Conservation (phyloP, 805 yeast species). For the Metschnikowia cerradonensis region DNA sequence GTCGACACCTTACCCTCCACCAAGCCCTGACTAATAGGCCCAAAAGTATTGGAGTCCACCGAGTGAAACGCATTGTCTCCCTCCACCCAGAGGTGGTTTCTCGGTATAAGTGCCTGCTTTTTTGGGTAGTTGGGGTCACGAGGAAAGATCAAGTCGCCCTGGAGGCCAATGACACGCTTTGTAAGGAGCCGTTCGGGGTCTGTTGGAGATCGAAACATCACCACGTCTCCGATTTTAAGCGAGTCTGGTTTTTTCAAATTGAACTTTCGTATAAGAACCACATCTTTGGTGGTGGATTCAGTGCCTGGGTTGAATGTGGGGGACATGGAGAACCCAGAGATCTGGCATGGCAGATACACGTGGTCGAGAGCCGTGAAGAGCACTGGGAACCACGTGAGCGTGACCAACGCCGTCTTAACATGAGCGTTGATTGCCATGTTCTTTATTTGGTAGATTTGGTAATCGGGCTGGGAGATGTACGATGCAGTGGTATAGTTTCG, state of each 20-base stretch:
- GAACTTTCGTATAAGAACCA: constrained; percentile 68
- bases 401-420: constrained; percentile 24
- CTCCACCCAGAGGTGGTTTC: constrained; percentile 89
- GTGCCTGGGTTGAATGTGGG: constrained; percentile 79
- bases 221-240: constrained; percentile 61
- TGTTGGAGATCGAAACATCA: constrained; percentile 74
- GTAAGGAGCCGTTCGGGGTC: constrained; percentile 74
- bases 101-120: constrained; percentile 57
- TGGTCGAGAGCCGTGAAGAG: constrained; percentile 63
- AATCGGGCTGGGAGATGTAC: too few relatives aligned
- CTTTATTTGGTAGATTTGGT: too few relatives aligned
- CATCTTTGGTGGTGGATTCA: constrained; percentile 44
- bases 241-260: constrained; percentile 45
- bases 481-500: not conserved
- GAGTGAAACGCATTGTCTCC: constrained; percentile 83
- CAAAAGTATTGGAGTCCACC: constrained; percentile 81
- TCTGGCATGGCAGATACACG: constrained; percentile 65
- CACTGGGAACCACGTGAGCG: constrained; percentile 74
- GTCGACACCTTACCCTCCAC: constrained; percentile 70
- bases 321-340: constrained; percentile 82
- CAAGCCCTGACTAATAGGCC: constrained; percentile 80
- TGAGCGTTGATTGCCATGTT: constrained; percentile 4
- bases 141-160: constrained; percentile 65
- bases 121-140: constrained; percentile 62
- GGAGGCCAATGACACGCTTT: constrained; percentile 73